Conservation (phyloP, 208 protist species). For the Leishmania guyanensis region DNA sequence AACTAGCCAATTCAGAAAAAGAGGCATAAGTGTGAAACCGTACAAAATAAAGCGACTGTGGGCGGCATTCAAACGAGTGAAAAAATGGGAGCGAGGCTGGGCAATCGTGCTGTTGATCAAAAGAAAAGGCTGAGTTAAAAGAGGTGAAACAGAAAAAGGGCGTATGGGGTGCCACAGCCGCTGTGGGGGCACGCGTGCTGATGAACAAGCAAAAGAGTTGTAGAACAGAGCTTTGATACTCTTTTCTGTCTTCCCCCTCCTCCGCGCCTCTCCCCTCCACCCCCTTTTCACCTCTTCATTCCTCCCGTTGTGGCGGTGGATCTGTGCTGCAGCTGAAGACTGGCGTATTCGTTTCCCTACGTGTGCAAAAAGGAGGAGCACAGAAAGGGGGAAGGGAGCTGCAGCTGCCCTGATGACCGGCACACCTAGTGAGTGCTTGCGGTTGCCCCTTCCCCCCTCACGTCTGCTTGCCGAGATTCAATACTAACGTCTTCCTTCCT, state of each 20-base stretch:
- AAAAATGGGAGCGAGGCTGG: not conserved
- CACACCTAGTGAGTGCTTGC: not conserved
- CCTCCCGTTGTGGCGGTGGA: not conserved
- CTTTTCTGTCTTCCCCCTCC: not conserved
- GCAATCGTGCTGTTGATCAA: not conserved
- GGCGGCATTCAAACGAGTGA: not conserved
- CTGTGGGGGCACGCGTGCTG: not conserved
- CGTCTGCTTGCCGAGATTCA: not conserved
- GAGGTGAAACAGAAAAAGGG: not conserved
- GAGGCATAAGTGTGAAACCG: not conserved
- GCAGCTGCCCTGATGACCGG: conserved; percentile 5
- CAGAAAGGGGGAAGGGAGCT: not conserved
- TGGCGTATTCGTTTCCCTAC: not conserved
- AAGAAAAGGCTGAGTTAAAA: not conserved
- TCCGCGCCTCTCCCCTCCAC: not conserved
- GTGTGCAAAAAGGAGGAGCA: not conserved
- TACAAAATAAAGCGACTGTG: not conserved
- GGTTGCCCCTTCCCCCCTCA: not conserved
- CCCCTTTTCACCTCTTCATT: not conserved
- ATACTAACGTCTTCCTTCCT: not conserved
- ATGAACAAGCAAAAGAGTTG: not conserved
- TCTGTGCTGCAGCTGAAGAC: not conserved
- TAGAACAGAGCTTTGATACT: not conserved
- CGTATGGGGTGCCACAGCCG: not conserved
- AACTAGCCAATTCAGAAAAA: not conserved